phyloP scores from a whole-genome alignment of 129 eudicot species.

The Logfia minima region DNA sequence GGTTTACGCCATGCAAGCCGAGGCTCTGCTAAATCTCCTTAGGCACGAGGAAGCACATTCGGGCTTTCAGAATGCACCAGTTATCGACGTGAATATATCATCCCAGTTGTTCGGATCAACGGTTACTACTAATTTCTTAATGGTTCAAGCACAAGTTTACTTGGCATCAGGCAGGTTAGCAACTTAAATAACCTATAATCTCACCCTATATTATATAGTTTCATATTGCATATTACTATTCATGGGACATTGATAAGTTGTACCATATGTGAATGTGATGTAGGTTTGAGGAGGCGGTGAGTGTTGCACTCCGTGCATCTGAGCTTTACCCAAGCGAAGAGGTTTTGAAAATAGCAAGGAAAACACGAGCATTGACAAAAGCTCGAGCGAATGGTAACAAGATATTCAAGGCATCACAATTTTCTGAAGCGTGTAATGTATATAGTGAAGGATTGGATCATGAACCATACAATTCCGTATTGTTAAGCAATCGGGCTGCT shows the following conservation, averaged over 20 bases:
- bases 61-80: constrained; percentile 45
- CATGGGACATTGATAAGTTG: neutral
- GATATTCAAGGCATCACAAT: constrained; percentile 52
- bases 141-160: constrained; percentile 53
- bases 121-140: constrained; percentile 36
- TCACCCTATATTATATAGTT: neutral
- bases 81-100: constrained; percentile 38
- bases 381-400: constrained; percentile 69
- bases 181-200: neutral
- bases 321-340: constrained; percentile 47
- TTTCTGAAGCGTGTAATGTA: constrained; percentile 49
- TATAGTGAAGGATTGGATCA: constrained; percentile 70
- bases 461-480: constrained; percentile 61
- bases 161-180: constrained; percentile 68
- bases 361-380: constrained; percentile 46
- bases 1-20: constrained; percentile 74
- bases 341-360: constrained; percentile 37
- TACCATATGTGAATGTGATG: neutral
- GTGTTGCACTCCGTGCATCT: constrained; percentile 51
- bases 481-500: constrained; percentile 83
- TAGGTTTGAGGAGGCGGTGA: constrained; percentile 87
- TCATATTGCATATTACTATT: neutral
- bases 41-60: constrained; percentile 74
- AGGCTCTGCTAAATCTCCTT: constrained; percentile 64
- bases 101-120: constrained; percentile 49